Conservation (phyloP, 2,329 filamentous ascomycete genomes). For the Botryosphaeria dothidea region DNA sequence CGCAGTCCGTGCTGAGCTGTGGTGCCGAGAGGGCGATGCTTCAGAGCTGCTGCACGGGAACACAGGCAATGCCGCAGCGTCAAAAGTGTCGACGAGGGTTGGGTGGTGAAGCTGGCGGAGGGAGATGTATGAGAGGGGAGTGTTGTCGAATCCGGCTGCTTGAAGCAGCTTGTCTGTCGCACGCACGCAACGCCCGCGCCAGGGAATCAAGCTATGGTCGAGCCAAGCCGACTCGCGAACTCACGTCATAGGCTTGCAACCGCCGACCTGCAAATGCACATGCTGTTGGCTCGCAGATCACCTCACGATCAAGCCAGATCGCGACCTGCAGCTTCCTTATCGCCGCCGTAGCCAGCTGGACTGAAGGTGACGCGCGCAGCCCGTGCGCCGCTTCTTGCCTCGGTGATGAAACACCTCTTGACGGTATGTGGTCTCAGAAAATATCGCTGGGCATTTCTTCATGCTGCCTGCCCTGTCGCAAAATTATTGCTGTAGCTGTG, state of each 20-base stretch:
- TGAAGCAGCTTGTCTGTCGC: background rate
- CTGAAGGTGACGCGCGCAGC: background rate
- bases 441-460: background rate
- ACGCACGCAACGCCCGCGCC: background rate
- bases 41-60: background rate
- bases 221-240: constrained; percentile 5
- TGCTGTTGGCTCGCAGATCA: background rate
- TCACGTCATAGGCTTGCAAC: constrained; percentile 17
- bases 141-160: background rate
- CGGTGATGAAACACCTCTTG: background rate
- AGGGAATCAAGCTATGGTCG: constrained; percentile 19
- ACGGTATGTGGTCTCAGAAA: background rate
- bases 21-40: background rate
- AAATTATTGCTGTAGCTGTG: background rate
- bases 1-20: constrained; percentile 13
- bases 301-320: constrained; percentile 6
- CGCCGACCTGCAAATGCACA: background rate
- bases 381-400: background rate
- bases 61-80: background rate
- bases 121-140: background rate
- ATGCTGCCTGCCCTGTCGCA: background rate
- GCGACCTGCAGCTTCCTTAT: background rate
- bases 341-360: background rate
- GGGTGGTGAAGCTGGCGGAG: background rate
- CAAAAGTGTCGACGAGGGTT: background rate